Base-by-base conservation (phyloP, 441 rosid genomes). In the Adansonia madagascariensis region DNA sequence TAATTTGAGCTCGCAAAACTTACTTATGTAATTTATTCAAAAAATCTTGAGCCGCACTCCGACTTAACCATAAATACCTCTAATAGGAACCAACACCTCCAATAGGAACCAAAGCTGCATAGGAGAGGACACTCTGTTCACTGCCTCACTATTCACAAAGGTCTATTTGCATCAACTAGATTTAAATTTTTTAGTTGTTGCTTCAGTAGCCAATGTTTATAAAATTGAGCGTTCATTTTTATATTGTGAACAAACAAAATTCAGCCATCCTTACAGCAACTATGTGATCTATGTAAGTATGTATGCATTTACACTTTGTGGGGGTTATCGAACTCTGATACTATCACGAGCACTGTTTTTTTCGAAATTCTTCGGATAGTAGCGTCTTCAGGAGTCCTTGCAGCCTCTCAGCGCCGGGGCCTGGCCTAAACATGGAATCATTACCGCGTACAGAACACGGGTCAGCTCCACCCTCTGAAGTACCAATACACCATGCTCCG, bases 401-500 rank as follows among this genome's bases (percentile, higher is more conserved):
- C 85, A 93, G 82, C 77, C 97, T 89, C 80, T 73, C 83, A 2
- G 95, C 90, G 74, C 98, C 94, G 27, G 97, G 92, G 64, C 99
- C 98, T 0, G 94, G 94, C 64, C 83, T 88, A 79, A 95, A 88
- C 56, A 84, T 84, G 0, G 92, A 87, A 82, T 86, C 87, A 70
- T 89, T 74, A 35, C 97, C 98, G 0, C 80, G 86, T 24, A 86
- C 66, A 0, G 86, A 82, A 78, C 98, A 95, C 3, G 91, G 97
- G 78, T 95, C 98, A 47, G 87, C 73, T 55, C 87, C 93, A n/a
- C 73, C 85, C 24, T 57, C 87, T 2, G 87, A 84, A 82, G 89
- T 88, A 75, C 99, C 98, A 0, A 83, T 68, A 65, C 99, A 95
- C 99, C 99, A 95, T 20, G 93, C 98, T 46, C 99, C 99, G 0